Base-by-base conservation (phyloP, 129 eudicot genomes). In the Flaveria trinervia region DNA sequence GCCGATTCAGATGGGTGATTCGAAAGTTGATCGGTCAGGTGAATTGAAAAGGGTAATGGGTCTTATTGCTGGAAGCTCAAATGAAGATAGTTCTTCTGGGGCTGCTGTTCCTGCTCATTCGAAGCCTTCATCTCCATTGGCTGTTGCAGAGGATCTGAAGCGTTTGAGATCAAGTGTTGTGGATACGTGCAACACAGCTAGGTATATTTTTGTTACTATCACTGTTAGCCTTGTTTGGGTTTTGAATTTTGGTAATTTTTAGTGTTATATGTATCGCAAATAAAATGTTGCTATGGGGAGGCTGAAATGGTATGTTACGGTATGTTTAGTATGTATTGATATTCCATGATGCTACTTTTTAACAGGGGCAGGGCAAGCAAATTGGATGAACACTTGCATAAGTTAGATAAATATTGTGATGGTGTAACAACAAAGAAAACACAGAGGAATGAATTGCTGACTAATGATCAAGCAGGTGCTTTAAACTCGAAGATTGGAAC, bases 331-430 rank as follows among this genome's bases (percentile, higher is more conserved):
- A 67, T 36, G 75, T 72, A 12, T 61, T 44, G 44, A 30, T 68
- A 17, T 17, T 67, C 68, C 50, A 45, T 49, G 71, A 72, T 48
- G 49, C 4, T 20, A 33, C 65, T 49, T 66, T 44, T 81, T 78
- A 75, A 75, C 84, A 92, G 98, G 84, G 91, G 82, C 61, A 90
- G 96, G 84, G 85, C 87, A 4, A 90, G 81, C 77, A 90, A 83
- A 85, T 76, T 90, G 77, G 98, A 92, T 22, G 96, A 90, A 57
- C 83, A 81, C 67, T 81, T 90, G 76, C 77, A 74, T 83, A 92
- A 88, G 83, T 52, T 92, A 89, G 88, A 72, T 73, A 88, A 85
- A 77, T 90, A 75, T 70, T 78, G 66, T 86, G 97, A 89, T 72
- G 87, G 77, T 66, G 75, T 79, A 60, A 79, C 78, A 55, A 74